A percentile compares a stretch with the other conserved stretches of the same genome.
These are phyloP conservation scores for Xylariaceae sp. DNA, from an alignment of 2,329 filamentous ascomycete species.

Conservation along the genomic window DNA sequence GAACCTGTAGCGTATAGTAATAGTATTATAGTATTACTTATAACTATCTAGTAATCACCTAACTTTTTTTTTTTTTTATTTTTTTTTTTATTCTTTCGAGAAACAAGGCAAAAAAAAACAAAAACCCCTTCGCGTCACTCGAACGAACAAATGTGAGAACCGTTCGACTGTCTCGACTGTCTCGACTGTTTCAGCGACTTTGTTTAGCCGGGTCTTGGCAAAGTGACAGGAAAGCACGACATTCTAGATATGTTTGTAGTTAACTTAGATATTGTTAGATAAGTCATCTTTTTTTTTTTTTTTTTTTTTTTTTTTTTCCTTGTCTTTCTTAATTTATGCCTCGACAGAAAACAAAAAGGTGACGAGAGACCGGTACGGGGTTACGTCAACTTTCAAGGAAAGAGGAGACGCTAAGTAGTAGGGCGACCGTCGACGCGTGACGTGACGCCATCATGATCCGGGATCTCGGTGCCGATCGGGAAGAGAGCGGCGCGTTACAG, in stretches of 20 bases:
- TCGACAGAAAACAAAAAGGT: too few species aligned
- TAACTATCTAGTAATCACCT: too few species aligned
- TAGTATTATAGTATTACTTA: too few species aligned
- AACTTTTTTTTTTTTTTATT: too few species aligned
- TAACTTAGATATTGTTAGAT: too few species aligned
- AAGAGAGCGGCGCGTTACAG: conserved; percentile 7
- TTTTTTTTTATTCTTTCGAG: neutral
- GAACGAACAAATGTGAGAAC: conserved; percentile 1
- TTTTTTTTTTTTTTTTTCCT: too few species aligned
- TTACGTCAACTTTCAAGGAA: neutral
- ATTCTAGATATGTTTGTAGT: too few species aligned
- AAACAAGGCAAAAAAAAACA: neutral
- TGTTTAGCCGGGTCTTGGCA: neutral
- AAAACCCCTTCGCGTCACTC: too few species aligned
- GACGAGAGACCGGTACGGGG: neutral
- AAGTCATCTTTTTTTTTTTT: too few species aligned
- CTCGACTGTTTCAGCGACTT: neutral
- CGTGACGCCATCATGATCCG: conserved; percentile 14
- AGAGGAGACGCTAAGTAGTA: conserved; percentile 2
- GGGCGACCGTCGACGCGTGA: neutral
- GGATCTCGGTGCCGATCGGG: conserved; percentile 19
- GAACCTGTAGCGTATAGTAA: too few species aligned
- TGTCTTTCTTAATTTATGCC: too few species aligned
- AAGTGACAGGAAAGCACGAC: neutral
- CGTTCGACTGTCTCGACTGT: conserved; percentile 10